Conservation (phyloP, 2,329 filamentous ascomycete genomes). For the Alternaria burnsii region DNA sequence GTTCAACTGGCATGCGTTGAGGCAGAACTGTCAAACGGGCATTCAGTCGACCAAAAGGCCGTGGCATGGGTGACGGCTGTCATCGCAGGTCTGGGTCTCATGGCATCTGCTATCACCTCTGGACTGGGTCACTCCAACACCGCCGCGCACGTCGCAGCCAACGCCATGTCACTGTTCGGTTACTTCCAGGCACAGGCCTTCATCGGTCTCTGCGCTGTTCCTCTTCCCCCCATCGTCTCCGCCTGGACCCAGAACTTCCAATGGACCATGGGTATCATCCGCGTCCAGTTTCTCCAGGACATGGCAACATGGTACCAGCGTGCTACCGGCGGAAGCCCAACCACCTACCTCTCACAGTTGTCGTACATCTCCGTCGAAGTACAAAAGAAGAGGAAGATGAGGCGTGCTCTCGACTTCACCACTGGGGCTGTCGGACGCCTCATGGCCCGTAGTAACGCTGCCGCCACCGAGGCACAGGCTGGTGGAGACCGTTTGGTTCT, state of each 20-base stretch:
- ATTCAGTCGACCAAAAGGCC: conserved; percentile 87
- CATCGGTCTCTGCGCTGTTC: conserved; percentile 82
- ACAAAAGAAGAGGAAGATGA: conserved; percentile 73
- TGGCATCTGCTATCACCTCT: conserved; percentile 87
- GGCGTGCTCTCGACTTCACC: conserved; percentile 39
- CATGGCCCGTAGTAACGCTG: conserved; percentile 58
- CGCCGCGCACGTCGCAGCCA: conserved; percentile 91
- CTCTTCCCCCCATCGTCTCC: conserved; percentile 84
- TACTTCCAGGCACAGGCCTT: conserved; percentile 97
- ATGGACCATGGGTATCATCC: conserved; percentile 97
- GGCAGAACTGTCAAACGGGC: conserved; percentile 86
- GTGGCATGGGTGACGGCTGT: conserved; percentile 91
- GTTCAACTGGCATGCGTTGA: conserved; percentile 83
- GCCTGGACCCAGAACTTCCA: conserved; percentile 98
- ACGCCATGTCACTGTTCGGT: conserved; percentile 89
- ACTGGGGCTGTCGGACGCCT: conserved; percentile 41
- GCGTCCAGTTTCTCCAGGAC: conserved; percentile 82
- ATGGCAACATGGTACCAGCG: conserved; percentile 97
- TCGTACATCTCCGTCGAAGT: conserved; percentile 83
- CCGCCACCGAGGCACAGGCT: conserved; percentile 45
- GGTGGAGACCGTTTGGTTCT: conserved; percentile 61
- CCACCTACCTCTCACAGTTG: conserved; percentile 78
- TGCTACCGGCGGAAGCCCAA: conserved; percentile 85
- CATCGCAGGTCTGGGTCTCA: conserved; percentile 82
- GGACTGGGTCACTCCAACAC: conserved; percentile 93